phyloP scores from a whole-genome alignment of 2,329 filamentous ascomycete genomes.

The Sporothrix mexicana region DNA sequence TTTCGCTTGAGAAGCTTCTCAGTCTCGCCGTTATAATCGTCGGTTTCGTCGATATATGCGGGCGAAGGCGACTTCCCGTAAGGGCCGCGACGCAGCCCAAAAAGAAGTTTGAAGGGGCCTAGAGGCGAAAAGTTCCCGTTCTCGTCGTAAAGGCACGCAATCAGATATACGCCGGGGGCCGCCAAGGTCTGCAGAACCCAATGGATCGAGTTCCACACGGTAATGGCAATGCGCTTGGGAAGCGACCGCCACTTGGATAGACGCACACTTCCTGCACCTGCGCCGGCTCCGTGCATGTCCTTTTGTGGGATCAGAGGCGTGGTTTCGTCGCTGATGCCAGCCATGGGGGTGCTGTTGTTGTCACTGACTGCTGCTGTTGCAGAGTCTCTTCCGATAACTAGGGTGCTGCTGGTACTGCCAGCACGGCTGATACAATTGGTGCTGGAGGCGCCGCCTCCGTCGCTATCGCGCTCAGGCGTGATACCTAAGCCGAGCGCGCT shows the following conservation, averaged over 20 bases:
- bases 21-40: conserved; percentile 59
- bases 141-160: conserved; percentile 83
- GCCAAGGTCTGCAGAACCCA: conserved; percentile 80
- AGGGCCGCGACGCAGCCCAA: conserved; percentile 50
- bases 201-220: conserved; percentile 75
- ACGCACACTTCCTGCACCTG: conserved; percentile 41
- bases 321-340: conserved; percentile 62
- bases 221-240: conserved; percentile 72
- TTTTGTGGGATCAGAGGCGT: conserved; percentile 64
- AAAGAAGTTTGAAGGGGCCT: conserved; percentile 71
- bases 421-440: conserved; percentile 42
- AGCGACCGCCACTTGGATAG: conserved; percentile 60
- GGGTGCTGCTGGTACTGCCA: conserved; percentile 41
- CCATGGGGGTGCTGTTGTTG: conserved; percentile 28
- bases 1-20: conserved; percentile 33
- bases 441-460: conserved; percentile 46
- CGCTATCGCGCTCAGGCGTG: conserved; percentile 51
- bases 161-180: conserved; percentile 80
- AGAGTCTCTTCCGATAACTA: neutral
- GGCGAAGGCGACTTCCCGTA: conserved; percentile 43
- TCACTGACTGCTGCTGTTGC: conserved; percentile 24
- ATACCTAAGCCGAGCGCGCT: conserved; percentile 58
- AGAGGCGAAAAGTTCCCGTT: conserved; percentile 80
- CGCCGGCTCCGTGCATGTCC: conserved; percentile 37
- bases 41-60: conserved; percentile 80